Evolutionary conservation across 495 filamentous ascomycete genomes (phyloP), one percentile per base, ranked within the genome.

Genomic region (Patellaria atrata): DNA sequence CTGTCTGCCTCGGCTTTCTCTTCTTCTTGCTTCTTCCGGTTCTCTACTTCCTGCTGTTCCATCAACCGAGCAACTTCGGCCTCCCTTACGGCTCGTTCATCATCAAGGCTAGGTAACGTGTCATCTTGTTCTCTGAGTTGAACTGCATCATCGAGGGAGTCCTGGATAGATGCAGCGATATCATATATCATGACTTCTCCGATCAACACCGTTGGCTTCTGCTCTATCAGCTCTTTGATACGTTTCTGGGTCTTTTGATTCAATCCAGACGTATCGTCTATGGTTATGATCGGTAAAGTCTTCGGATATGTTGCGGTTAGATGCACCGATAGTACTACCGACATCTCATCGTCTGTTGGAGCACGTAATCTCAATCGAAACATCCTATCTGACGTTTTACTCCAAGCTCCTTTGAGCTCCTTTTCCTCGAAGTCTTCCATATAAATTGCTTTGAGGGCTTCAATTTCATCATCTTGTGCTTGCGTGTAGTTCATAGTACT

Each of bases 241-340:
- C 72, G 75, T 33, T 69, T 72, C 37, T 59, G 67, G 10, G 73
- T 74, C 29, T 67, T 71, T 45, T 73, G 71, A 35, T 70, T 71
- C 30, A 91, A 54, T 16, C 66, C 61, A 20, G 57, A 55, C 21
- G 71, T 65, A 36, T 76, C 63, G 30, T 75, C 74, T n/a, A 92
- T 49, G 6, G 64, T 72, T 3, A 97, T 52, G 20, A 80, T 63
- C 2, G 89, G 89, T 3, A 69, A 55, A 11, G 83, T 79, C 55
- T 87, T 94, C 5, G 91, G 91, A 56, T 97, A 97, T 0, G 89
- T 94, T 9, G 87, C 77, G 8, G 82, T 85, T 17, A 97, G 53
- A 21, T 78, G 74, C 22, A 89, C 79, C 17, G 60, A 56, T 13
- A 93, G 56, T 1, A 68, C 70, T 7, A 83, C 58, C 11, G 58